Evolutionary conservation across 257 asterid genomes (phyloP).

Genomic region (Gardenia jasminoides): DNA sequence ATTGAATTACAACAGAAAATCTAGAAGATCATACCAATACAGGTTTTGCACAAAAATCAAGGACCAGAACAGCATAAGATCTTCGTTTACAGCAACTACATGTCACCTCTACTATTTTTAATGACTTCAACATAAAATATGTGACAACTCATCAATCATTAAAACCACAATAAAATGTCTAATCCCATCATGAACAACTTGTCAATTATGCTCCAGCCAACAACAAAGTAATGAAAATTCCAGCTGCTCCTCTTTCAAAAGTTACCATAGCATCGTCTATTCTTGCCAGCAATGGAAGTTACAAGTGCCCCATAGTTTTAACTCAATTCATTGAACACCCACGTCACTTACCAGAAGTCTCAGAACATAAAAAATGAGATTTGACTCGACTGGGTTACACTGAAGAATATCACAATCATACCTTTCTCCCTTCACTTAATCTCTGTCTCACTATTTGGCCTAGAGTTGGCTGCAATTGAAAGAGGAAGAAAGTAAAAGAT

Average conservation of each 20-base stretch:
- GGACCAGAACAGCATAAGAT: not conserved
- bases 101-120: not conserved
- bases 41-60: not conserved
- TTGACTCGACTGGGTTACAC: not conserved
- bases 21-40: not conserved
- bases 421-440: constrained; percentile 93
- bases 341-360: not conserved
- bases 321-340: not conserved
- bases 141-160: not conserved
- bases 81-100: not conserved
- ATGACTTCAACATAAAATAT: not conserved
- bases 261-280: not conserved
- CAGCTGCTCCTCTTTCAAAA: not conserved
- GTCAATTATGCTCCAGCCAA: not conserved
- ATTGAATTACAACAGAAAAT: not conserved
- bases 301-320: not conserved
- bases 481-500: not conserved
- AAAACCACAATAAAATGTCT: not conserved
- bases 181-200: not conserved
- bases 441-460: constrained; percentile 80
- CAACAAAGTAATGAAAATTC: not conserved
- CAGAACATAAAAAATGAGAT: not conserved
- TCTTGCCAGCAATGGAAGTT: not conserved
- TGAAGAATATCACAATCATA: constrained; percentile 22
- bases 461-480: constrained; percentile 65